Conservation (phyloP, 2,329 filamentous ascomycete genomes). For the Parafenestella ontariensis region DNA sequence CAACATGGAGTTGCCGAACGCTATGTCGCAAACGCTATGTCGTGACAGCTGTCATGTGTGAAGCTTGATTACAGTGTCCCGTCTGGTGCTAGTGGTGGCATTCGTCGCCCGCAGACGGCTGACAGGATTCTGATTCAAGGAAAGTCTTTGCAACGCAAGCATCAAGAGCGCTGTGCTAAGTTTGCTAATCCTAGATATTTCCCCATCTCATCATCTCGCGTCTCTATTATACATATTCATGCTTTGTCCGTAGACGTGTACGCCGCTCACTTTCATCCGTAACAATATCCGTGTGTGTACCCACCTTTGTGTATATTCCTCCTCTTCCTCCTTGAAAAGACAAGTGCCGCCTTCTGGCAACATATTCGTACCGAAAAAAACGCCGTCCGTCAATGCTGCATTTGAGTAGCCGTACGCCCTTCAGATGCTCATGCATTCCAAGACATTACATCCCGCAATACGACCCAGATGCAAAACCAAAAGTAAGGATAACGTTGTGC, state of each 20-base stretch:
- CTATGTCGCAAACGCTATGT: neutral
- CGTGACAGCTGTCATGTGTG: neutral
- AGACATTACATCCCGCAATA: constrained; percentile 10
- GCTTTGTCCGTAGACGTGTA: neutral
- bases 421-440: constrained; percentile 24
- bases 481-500: constrained; percentile 3
- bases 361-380: neutral
- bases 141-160: neutral
- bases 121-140: neutral
- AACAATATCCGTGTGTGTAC: constrained; percentile 1
- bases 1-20: neutral
- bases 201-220: neutral
- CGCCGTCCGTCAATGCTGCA: neutral
- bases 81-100: neutral
- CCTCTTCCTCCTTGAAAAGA: neutral
- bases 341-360: neutral
- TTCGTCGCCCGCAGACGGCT: neutral
- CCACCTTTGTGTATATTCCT: neutral
- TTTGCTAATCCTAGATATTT: neutral
- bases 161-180: neutral
- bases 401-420: neutral
- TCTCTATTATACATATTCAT: constrained; percentile 16
- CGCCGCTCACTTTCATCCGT: neutral
- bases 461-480: constrained; percentile 8
- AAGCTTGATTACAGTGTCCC: neutral